Conservation (phyloP, 305 asterid genomes). For the Solanum hybrid region DNA sequence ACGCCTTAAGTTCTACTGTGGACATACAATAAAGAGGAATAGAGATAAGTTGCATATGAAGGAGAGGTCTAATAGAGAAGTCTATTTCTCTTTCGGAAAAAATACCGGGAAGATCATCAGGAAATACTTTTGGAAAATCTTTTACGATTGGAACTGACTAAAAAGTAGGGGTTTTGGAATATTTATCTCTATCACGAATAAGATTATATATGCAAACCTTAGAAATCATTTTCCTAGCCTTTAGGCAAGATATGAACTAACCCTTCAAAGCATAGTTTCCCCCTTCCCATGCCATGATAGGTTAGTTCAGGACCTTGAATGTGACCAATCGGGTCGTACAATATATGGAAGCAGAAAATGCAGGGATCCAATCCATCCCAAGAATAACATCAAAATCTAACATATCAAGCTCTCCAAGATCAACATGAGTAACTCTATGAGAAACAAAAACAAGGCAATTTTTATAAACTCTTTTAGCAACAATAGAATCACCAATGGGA, state of each 20-base stretch:
- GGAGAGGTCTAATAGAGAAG: background rate
- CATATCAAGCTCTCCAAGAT: background rate
- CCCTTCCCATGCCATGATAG: background rate
- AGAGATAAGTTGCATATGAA: background rate
- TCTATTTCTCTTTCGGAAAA: background rate
- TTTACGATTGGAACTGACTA: background rate
- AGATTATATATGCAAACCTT: background rate
- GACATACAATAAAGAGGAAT: background rate
- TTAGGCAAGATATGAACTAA: background rate
- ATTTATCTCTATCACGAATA: background rate
- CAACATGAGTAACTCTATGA: background rate
- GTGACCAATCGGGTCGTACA: background rate
- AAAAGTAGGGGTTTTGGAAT: background rate
- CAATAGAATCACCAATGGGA: background rate
- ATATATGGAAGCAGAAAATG: background rate
- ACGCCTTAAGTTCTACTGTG: background rate
- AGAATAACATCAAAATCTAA: background rate
- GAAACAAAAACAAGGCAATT: background rate
- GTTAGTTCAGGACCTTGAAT: background rate
- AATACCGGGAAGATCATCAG: background rate
- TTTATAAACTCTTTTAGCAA: background rate
- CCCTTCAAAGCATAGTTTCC: background rate
- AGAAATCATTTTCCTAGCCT: too few relatives aligned
- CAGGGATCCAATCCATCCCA: background rate
- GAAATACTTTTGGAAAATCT: background rate